These are phyloP conservation scores for Podospora sp. DNA, from an alignment of 495 filamentous ascomycete species.

Conservation along the genomic window DNA sequence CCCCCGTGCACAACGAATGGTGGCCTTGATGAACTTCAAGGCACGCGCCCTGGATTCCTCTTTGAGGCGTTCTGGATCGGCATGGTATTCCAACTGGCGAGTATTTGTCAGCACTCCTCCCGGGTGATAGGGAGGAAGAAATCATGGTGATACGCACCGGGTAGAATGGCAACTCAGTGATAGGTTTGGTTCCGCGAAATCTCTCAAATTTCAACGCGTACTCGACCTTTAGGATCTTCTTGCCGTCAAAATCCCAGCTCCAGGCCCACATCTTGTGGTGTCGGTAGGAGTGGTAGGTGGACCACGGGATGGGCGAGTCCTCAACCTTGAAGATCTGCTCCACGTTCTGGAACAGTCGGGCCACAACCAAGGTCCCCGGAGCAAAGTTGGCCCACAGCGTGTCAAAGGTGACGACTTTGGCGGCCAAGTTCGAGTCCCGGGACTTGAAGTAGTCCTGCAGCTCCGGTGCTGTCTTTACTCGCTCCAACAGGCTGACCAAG, in stretches of 20 bases:
- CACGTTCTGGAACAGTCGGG: constrained; percentile 6
- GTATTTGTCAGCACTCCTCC: neutral
- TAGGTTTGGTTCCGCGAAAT: neutral
- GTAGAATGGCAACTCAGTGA: constrained; percentile 6
- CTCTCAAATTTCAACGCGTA: constrained; percentile 5
- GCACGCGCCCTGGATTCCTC: neutral
- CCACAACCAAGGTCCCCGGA: neutral
- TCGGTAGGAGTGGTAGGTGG: neutral
- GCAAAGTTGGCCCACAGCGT: neutral
- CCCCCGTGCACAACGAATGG: neutral
- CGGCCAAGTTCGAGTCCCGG: neutral
- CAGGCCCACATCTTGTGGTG: neutral
- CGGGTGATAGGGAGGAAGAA: neutral
- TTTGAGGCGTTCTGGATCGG: neutral
- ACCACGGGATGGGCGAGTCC: constrained; percentile 2
- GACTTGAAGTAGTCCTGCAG: neutral
- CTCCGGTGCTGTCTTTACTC: neutral
- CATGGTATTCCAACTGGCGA: neutral
- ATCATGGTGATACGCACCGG: neutral
- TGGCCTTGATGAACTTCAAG: neutral
- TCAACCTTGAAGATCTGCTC: constrained; percentile 6
- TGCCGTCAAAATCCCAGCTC: constrained; percentile 4
- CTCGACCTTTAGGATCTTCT: constrained; percentile 2
- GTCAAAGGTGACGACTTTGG: neutral
- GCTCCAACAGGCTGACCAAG: neutral